Evolutionary conservation across 768 basidiomycete genomes (phyloP), one percentile per base, ranked within the genome.

Genomic region (Tremella fuciformis): DNA sequence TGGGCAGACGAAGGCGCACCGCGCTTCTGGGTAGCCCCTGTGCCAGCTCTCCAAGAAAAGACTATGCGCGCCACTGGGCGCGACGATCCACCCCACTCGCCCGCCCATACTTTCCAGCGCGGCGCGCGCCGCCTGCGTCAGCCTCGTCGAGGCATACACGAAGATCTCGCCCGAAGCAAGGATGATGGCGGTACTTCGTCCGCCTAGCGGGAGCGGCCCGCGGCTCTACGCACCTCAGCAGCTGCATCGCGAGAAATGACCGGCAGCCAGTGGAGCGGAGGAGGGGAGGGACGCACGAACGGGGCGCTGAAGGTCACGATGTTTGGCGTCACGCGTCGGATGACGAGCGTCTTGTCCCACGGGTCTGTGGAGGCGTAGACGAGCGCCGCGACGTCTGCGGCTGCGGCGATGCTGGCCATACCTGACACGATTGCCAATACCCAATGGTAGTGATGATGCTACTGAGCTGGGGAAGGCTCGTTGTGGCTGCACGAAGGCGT

Each of bases 151-250:
- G 0, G 88, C 89, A n/a, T 90, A 79, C 11, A 91, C 80, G 84
- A 88, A 92, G 24, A 92, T 84, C 11, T 83, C 84, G n/a, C 54
- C n/a, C 50, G 82, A 81, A 38, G 77, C 76, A 22, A 92, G 80
- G 75, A 81, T 83, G 65, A 93, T 80, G 0, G 89, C 91, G 0
- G 90, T 93, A 6, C 88, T 86, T 46, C 91, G 80, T 19, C 90
- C 89, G 0, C 91, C 91, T 22, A 91, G 78, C 2, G 89, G 88
- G 15, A 89, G 65, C 22, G 88, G 8, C 8, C 84, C 83, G 29
- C 29, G 59, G 82, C 83, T 42, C 88, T 82, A 11, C 82, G n/a
- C n/a, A n/a, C n/a, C n/a, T n/a, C n/a, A n/a, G n/a, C n/a, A n/a
- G n/a, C n/a, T n/a, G n/a, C n/a, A n/a, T n/a, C n/a, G n/a, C n/a